Base-by-base conservation (phyloP, 2,329 filamentous ascomycete species). In the Albifimbria verrucaria region DNA sequence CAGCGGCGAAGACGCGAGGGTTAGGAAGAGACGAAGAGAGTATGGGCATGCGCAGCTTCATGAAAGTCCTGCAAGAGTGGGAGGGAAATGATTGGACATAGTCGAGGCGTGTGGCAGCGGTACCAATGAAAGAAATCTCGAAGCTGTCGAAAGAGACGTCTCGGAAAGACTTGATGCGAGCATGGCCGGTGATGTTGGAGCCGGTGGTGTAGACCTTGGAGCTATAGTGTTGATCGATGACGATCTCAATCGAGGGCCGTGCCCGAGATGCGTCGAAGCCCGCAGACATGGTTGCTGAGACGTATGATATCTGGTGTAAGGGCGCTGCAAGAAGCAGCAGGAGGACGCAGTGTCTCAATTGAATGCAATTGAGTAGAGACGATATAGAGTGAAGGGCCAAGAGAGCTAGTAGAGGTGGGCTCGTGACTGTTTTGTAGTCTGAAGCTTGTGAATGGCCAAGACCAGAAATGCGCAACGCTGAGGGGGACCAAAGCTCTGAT, bases 31-130 rank as follows among this genome's bases (percentile, higher is more conserved):
- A 62, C 1, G 72, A 70, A n/a, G 72, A 70, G 47, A 56, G 54
- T 20, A 83, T 69, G 10, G 81, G 81, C 76, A 84, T 82, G 51
- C 73, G 69, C 55, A 82, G 68, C 69, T 82, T 81, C 59, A 84
- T 71, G 50, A 85, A 82, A 12, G 76, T 77, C 55, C 82, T 78
- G 21, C 72, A 73, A 20, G 76, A 76, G 49, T 75, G 69, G 50
- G 75, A 71, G 21, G 78, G 77, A 52, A 69, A 73, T 26, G 75
- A 68, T 63, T 73, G 76, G 58, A 80, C 68, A 59, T 77, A 76
- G 53, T 83, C 80, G 50, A 81, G 68, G 23, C 73, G 74, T 3
- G 80, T 81, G 62, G 70, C 76, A 52, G 76, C 73, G 46, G 67
- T 70, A 47, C 81, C 81, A 3, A 80, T 70, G 26, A 85, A 75